Evolutionary conservation across 108 stramenopile genomes (phyloP).

Genomic region (Cyclotella choctawhatcheeana): DNA sequence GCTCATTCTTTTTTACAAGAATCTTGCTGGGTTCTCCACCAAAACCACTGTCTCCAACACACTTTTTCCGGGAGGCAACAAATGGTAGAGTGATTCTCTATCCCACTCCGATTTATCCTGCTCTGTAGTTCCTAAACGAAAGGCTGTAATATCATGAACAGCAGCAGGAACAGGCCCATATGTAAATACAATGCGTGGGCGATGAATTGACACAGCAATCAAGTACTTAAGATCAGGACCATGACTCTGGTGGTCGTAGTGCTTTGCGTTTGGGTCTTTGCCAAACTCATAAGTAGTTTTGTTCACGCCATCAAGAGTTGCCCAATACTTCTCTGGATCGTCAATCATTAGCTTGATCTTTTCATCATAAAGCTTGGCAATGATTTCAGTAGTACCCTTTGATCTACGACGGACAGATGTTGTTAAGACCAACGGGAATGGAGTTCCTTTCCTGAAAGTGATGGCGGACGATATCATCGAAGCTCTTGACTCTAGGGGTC

Average conservation of each 20-base stretch:
- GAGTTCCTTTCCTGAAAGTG: no score
- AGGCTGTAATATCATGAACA: not conserved
- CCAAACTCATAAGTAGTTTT: not conserved
- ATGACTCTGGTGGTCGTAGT: slow-evolving; percentile 7
- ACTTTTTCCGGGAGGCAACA: not conserved
- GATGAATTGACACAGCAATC: not conserved
- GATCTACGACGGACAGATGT: not conserved
- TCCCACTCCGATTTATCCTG: not conserved
- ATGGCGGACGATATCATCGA: no score
- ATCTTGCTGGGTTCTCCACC: not conserved
- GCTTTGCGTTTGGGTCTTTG: not conserved
- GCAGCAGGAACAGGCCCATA: not conserved
- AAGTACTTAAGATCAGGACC: not conserved
- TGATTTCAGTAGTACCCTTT: not conserved
- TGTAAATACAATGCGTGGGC: not conserved
- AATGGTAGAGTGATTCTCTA: not conserved
- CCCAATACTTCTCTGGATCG: not conserved
- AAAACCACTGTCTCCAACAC: not conserved
- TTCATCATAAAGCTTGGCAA: not conserved
- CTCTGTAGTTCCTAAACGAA: not conserved
- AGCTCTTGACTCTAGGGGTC: no score
- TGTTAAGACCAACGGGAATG: no score
- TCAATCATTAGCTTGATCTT: not conserved
- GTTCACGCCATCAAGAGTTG: not conserved
- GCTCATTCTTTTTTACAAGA: not conserved